A percentile compares a stretch with the other conserved stretches of the same genome.
These are phyloP conservation scores for Hippophae tibetana DNA, from an alignment of 306 rosid species.

Conservation along the genomic window DNA sequence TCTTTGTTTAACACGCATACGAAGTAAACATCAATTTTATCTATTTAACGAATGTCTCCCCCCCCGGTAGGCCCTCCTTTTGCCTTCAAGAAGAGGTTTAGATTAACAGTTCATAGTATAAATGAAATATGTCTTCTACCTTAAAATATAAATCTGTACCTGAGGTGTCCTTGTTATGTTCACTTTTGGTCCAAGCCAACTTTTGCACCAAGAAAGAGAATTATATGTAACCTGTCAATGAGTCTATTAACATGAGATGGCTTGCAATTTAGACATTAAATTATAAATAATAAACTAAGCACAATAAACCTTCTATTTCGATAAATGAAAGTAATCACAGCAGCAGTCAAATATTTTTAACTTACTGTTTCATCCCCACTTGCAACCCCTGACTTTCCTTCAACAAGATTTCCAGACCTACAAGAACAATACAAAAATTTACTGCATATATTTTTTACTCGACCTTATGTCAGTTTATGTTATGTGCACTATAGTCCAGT, in stretches of 20 bases:
- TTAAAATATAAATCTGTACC: conserved; percentile 36
- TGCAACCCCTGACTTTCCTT: conserved; percentile 75
- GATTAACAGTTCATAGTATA: too few relatives aligned
- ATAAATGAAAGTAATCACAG: conserved; percentile 11
- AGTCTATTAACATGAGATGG: conserved; percentile 7
- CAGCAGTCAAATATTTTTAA: conserved; percentile 13
- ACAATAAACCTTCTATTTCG: conserved; percentile 1
- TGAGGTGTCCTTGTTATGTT: conserved; percentile 95
- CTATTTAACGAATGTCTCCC: too few relatives aligned
- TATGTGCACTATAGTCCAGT: background rate
- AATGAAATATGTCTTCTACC: background rate
- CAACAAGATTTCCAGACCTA: conserved; percentile 88
- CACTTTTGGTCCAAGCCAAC: conserved; percentile 90
- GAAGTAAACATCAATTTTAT: too few relatives aligned
- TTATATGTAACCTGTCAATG: conserved; percentile 73
- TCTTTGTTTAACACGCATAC: too few relatives aligned
- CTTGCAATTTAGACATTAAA: conserved; percentile 16
- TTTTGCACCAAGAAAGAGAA: conserved; percentile 95
- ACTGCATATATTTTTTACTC: background rate
- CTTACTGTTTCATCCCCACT: conserved; percentile 96
- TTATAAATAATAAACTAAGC: conserved; percentile 1
- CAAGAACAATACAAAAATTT: conserved; percentile 3
- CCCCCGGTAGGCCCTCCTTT: too few relatives aligned
- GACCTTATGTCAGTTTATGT: background rate
- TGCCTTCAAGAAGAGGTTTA: too few relatives aligned